phyloP scores from a whole-genome alignment of 306 rosid genomes.

The Lathyrus tuberosus region DNA sequence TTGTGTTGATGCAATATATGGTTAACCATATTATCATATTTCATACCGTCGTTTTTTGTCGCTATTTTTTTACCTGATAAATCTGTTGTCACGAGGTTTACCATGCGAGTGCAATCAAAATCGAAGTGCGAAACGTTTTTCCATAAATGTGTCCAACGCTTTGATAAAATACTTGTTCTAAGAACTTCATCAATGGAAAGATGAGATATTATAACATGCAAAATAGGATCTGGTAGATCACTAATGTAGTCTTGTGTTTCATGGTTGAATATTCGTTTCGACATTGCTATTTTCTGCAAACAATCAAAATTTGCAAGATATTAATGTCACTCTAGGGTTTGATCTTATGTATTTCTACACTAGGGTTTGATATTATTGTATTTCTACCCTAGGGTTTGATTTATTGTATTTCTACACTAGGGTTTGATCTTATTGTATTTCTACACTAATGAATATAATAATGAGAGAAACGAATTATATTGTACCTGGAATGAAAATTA shows the following conservation, averaged over 20 bases:
- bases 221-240: background rate
- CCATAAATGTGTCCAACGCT: background rate
- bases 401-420: too few relatives aligned
- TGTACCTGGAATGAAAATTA: too few relatives aligned
- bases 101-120: background rate
- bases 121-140: background rate
- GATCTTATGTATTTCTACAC: too few relatives aligned
- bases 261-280: background rate
- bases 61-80: background rate
- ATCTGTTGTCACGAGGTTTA: background rate
- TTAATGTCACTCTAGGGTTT: too few relatives aligned
- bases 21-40: background rate
- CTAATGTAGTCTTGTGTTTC: background rate
- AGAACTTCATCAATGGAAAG: background rate
- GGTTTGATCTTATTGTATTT: too few relatives aligned
- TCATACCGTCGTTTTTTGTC: background rate
- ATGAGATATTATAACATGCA: background rate
- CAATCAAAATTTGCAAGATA: background rate
- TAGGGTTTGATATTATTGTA: too few relatives aligned
- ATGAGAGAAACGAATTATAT: too few relatives aligned
- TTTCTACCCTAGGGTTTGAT: too few relatives aligned
- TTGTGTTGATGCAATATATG: background rate
- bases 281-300: background rate
- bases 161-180: constrained; percentile 2
- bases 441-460: too few relatives aligned